Evolutionary conservation across 1,284 basidiomycete species (phyloP).

Genomic region (Cryptococcus jaspeensis): DNA sequence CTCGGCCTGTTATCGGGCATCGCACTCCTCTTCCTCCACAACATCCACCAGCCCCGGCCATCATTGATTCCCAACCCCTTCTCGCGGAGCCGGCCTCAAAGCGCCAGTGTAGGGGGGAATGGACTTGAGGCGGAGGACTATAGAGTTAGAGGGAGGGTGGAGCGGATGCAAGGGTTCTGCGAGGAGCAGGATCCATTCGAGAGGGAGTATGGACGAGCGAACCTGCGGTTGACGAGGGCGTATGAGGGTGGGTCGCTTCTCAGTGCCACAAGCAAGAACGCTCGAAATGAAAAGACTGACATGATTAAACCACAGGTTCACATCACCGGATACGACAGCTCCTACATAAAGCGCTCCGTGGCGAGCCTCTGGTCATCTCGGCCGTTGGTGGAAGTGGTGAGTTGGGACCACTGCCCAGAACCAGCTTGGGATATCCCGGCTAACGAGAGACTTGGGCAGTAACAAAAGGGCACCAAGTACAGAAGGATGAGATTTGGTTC

Average conservation of each 20-base stretch:
- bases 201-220: conserved; percentile 38
- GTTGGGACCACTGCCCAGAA: conserved; percentile 5
- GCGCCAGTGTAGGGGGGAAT: neutral
- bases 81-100: neutral
- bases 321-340: conserved; percentile 30
- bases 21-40: conserved; percentile 16
- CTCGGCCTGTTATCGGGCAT: conserved; percentile 9
- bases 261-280: no score
- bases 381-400: conserved; percentile 48
- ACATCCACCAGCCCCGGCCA: conserved; percentile 3
- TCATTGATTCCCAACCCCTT: conserved; percentile 5
- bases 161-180: conserved; percentile 22
- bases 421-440: neutral
- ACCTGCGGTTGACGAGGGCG: conserved; percentile 37
- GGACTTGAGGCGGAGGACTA: conserved; percentile 13
- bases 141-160: conserved; percentile 14
- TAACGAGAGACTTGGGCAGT: conserved; percentile 26
- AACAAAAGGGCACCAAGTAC: conserved; percentile 45
- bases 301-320: conserved; percentile 28
- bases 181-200: conserved; percentile 29
- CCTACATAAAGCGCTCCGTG: conserved; percentile 39
- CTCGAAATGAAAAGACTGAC: neutral
- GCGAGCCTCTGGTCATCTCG: conserved; percentile 38
- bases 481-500: conserved; percentile 40
- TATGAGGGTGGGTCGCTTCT: conserved; percentile 41